Conservation (phyloP, 2,329 filamentous ascomycete species). For the Verticillium tricorpus region DNA sequence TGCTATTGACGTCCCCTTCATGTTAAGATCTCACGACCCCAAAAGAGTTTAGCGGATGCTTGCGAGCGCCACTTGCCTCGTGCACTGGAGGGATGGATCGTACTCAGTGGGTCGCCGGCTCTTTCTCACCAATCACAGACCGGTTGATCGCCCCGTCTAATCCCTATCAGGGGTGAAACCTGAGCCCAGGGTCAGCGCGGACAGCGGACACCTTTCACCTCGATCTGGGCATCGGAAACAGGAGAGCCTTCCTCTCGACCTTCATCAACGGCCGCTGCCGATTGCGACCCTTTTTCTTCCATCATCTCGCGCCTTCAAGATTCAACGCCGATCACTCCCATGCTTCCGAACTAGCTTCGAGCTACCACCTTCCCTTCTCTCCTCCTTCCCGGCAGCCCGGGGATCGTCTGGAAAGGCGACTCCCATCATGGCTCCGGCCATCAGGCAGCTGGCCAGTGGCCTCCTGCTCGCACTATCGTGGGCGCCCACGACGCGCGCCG, state of each 20-base stretch:
- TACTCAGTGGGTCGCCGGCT: not conserved
- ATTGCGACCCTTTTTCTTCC: not conserved
- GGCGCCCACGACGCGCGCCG: slow-evolving; percentile 26
- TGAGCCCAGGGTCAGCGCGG: not conserved
- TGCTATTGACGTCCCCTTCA: not conserved
- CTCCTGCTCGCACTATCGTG: slow-evolving; percentile 38
- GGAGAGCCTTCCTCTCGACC: not conserved
- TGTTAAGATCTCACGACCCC: not conserved
- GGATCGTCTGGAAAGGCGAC: slow-evolving; percentile 8
- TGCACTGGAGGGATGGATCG: not conserved
- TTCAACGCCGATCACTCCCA: not conserved
- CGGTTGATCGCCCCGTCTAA: not conserved
- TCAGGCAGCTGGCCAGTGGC: slow-evolving; percentile 14
- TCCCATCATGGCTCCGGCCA: slow-evolving; percentile 16
- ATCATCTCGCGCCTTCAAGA: not conserved
- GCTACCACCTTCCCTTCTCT: not conserved
- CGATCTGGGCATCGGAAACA: not conserved
- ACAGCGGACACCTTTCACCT: slow-evolving; percentile 1
- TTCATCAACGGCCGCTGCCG: not conserved
- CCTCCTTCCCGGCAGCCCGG: slow-evolving; percentile 4
- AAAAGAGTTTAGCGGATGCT: not conserved
- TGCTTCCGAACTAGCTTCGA: slow-evolving; percentile 1
- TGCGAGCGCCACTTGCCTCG: not conserved
- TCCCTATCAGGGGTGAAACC: not conserved
- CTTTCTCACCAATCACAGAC: not conserved